phyloP scores from a whole-genome alignment of 192 early-diverging fungal genomes.

The Entomortierella lignicola region DNA sequence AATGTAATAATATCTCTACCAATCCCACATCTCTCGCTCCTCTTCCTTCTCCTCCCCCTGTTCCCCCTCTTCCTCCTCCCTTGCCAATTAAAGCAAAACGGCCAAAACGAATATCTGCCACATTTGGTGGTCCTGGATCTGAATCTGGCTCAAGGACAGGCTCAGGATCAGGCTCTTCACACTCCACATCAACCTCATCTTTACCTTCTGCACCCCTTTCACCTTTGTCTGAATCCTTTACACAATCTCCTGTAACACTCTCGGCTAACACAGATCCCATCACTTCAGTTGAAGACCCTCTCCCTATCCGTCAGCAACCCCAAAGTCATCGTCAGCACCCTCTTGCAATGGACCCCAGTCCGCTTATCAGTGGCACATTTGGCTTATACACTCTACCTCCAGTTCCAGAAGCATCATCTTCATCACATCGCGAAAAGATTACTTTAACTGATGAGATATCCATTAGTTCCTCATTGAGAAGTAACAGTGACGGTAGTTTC shows the following conservation, averaged over 20 bases:
- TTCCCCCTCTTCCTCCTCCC: neutral
- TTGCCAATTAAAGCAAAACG: neutral
- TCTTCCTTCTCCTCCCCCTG: neutral
- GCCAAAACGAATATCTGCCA: conserved; percentile 28
- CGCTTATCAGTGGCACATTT: conserved; percentile 28
- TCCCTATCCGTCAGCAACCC: neutral
- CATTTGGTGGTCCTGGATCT: conserved; percentile 45
- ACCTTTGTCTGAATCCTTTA: conserved; percentile 2
- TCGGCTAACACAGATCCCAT: neutral
- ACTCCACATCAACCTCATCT: conserved; percentile 10
- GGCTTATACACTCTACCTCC: neutral
- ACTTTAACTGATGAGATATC: neutral
- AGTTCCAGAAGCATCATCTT: neutral
- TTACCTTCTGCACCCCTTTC: conserved; percentile 7
- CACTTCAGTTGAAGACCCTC: neutral
- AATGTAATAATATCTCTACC: neutral
- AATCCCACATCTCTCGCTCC: neutral
- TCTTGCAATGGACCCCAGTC: conserved; percentile 10
- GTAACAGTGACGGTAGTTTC: conserved; percentile 4
- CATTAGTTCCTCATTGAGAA: neutral
- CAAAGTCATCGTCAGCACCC: neutral
- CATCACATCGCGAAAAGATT: neutral
- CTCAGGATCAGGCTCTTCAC: conserved; percentile 20
- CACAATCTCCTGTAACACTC: conserved; percentile 1
- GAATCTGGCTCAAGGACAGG: conserved; percentile 14